Evolutionary conservation across 2,329 filamentous ascomycete genomes (phyloP).

Genomic region (Ceratocystis diversiconidia): DNA sequence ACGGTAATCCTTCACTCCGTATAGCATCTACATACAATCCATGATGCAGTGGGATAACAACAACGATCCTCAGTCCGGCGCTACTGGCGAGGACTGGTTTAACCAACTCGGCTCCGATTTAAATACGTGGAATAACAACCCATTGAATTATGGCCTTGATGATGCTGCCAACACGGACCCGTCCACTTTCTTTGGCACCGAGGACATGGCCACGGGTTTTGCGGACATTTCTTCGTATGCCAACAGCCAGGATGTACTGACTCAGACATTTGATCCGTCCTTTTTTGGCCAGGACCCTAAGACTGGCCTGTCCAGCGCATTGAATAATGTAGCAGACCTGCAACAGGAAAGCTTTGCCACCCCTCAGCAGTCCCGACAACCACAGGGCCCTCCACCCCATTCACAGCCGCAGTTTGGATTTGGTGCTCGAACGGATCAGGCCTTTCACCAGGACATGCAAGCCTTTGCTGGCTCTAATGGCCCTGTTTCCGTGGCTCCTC

Average conservation of each 20-base stretch:
- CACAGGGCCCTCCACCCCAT: neutral
- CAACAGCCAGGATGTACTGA: neutral
- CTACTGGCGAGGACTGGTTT: constrained; percentile 9
- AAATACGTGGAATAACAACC: neutral
- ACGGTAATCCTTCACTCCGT: neutral
- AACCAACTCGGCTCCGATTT: constrained; percentile 1
- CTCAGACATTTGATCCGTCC: constrained; percentile 7
- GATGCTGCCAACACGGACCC: neutral
- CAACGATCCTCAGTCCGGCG: neutral
- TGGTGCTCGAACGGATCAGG: neutral
- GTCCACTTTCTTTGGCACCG: neutral
- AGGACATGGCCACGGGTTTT: neutral
- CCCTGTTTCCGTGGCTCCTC: neutral
- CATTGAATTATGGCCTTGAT: constrained; percentile 5
- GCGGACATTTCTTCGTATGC: neutral
- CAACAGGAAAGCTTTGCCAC: constrained; percentile 9
- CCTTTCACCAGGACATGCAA: constrained; percentile 7
- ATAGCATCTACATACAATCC: neutral
- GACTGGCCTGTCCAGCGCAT: constrained; percentile 1
- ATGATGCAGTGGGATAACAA: constrained; percentile 11
- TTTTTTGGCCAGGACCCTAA: constrained; percentile 13
- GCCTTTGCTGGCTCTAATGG: neutral
- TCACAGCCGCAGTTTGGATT: constrained; percentile 2
- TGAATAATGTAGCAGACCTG: constrained; percentile 12
- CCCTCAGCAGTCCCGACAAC: neutral